Evolutionary conservation across 2,329 filamentous ascomycete species (phyloP), one percentile per base, ranked within the genome.

Genomic region (Nemania serpens): DNA sequence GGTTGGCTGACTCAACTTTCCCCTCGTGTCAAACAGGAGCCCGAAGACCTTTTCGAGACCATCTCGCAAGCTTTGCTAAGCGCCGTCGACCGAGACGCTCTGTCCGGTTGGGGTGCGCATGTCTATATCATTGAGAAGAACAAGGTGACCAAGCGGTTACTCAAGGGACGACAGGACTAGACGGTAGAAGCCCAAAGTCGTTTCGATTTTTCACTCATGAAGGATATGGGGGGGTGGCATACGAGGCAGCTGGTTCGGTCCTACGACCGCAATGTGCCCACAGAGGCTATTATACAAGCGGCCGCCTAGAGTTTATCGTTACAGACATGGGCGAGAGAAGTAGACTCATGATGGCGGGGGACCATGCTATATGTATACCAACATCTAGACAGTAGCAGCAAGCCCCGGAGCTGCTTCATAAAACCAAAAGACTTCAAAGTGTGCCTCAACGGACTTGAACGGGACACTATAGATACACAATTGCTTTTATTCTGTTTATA

Each of bases 81-180:
- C 78, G 95, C 95, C 62, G 91, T 98, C 60, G 95, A 99, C 79
- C 87, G 95, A 80, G 95, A 99, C 79, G 95, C 95, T 55, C 84
- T 99, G 66, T 97, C 94, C 39, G 95, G 95, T 67, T 98, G 95
- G 95, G 95, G 95, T 75, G 95, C 95, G 41, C 93, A 99, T 75
- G 95, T 99, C 70, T 99, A 98, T 82, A 96, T 99, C 75, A 96
- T 99, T 77, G 95, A 98, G 84, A 99, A 99, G 86, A 93, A 97
- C 82, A 98, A 98, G 90, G 91, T 99, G 66, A 98, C 95, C 74
- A 97, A 98, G 89, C 86, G 95, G 77, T 87, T 99, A 88, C 83
- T 99, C 78, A 98, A 98, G 88, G 93, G 93, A 75, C 88, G 93
- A 82, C 94, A 98, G 82, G 94, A 98, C 77, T 93, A 91, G 75